These are phyloP conservation scores for Ceratocystis ficicola DNA, from an alignment of 2,329 filamentous ascomycete species.

Conservation along the genomic window DNA sequence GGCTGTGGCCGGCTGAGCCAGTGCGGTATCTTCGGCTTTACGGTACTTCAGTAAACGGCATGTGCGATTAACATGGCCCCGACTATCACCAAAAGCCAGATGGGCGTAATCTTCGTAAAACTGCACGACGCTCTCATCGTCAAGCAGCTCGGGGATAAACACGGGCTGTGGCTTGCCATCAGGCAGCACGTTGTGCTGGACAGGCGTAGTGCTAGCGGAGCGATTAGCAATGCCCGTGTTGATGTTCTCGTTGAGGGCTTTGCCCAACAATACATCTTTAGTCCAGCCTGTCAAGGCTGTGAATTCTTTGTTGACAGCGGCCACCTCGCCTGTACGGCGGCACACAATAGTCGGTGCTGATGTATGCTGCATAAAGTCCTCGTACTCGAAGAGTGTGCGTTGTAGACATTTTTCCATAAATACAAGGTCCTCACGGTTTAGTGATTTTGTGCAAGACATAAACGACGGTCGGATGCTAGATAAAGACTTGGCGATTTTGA, in stretches of 20 bases:
- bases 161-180: conserved; percentile 58
- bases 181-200: conserved; percentile 32
- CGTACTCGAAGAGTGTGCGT: conserved; percentile 80
- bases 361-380: conserved; percentile 79
- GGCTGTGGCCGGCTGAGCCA: conserved; percentile 17
- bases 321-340: conserved; percentile 85
- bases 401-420: conserved; percentile 99
- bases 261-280: conserved; percentile 76
- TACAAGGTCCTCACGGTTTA: conserved; percentile 77
- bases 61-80: conserved; percentile 69
- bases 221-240: conserved; percentile 50
- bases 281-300: conserved; percentile 92
- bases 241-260: conserved; percentile 75
- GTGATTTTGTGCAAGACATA: conserved; percentile 78
- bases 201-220: conserved; percentile 42
- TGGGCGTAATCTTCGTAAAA: conserved; percentile 95
- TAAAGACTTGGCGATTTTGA: conserved; percentile 76
- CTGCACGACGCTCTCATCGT: conserved; percentile 83
- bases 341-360: conserved; percentile 87
- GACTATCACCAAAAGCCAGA: conserved; percentile 80
- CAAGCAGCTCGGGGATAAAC: conserved; percentile 82
- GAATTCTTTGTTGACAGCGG: conserved; percentile 91
- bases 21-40: conserved; percentile 27
- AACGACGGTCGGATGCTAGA: conserved; percentile 86
- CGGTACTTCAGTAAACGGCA: conserved; percentile 87